Conservation (phyloP, 495 filamentous ascomycete genomes). For the Tuber borchii region DNA sequence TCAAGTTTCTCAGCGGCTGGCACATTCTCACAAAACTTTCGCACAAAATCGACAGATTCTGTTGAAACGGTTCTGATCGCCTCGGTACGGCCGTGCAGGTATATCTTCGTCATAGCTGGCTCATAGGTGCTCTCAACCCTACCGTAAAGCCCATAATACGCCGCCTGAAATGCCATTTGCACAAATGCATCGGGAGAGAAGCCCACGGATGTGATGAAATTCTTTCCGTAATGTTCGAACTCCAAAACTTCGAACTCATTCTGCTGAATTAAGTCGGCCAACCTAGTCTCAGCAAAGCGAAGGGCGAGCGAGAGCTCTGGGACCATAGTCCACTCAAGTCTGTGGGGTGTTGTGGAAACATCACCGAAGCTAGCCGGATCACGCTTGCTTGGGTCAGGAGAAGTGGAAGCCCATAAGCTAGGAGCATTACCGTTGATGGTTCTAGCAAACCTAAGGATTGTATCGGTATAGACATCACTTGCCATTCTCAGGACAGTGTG, state of each 20-base stretch:
- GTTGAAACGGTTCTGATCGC: constrained; percentile 79
- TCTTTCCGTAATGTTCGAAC: constrained; percentile 85
- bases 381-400: constrained; percentile 87
- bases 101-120: constrained; percentile 95
- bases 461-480: constrained; percentile 94
- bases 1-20: constrained; percentile 76
- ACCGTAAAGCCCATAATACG: constrained; percentile 96
- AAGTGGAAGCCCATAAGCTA: constrained; percentile 80
- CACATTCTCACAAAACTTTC: constrained; percentile 90
- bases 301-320: constrained; percentile 87
- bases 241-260: constrained; percentile 93
- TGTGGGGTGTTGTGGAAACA: constrained; percentile 87
- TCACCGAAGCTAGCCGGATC: constrained; percentile 92
- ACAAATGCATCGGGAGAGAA: constrained; percentile 97
- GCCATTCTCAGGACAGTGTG: constrained; percentile 96
- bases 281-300: constrained; percentile 87
- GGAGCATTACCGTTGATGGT: constrained; percentile 95
- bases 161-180: constrained; percentile 98
- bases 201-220: constrained; percentile 93
- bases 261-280: constrained; percentile 91
- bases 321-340: constrained; percentile 95
- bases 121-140: constrained; percentile 92
- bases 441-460: constrained; percentile 88
- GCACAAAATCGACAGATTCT: constrained; percentile 77
- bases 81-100: constrained; percentile 88